Evolutionary conservation across 768 basidiomycete species (phyloP), one percentile per base, ranked within the genome.

Genomic region (Boletus rufocinnamomeus): DNA sequence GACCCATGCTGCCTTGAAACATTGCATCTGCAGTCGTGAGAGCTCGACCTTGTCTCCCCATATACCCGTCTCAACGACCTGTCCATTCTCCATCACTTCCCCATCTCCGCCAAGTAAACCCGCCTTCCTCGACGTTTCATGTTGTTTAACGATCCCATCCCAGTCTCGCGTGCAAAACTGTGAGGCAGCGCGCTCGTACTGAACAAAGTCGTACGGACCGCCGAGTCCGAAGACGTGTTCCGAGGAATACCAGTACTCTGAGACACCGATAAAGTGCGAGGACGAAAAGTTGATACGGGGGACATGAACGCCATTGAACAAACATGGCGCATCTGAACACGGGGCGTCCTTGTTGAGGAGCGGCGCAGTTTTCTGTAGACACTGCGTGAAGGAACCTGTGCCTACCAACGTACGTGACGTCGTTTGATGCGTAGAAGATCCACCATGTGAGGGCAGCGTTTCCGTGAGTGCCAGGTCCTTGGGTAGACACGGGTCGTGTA

Each of bases 1-100:
- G 54, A 99, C 83, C 97, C 97, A 99, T 2, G 97, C 95, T 1
- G 96, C 94, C 74, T 99, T 99, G 86, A 99, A 99, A 72, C 97
- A 99, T 71, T 98, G 97, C 91, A 96, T 91, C 75, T 96, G 85
- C 58, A 99, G 75, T 47, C 96, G 84, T 25, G 91, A 83, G 37
- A 91, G 74, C 70, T 95, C 95, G 57, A 96, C 87, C 54, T 84
- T 76, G 40, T 84, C 78, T 25, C 83, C 83, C 91, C 89, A 92
- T 62, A 81, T 80, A 0, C 86, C 87, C 4, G 82, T 79, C 28
- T 79, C 80, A n/a, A 89, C 80, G 14, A 89, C 72, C 58, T 83
- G 71, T 21, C 87, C 88, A 54, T 79, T 75, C 67, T 82, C 68
- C 58, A 82, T 76, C 14, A 89, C 81, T 69, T 90, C 84, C 14